Conservation (phyloP, 2,329 filamentous ascomycete genomes). For the Ophiocordyceps polyrhachis-furcata region DNA sequence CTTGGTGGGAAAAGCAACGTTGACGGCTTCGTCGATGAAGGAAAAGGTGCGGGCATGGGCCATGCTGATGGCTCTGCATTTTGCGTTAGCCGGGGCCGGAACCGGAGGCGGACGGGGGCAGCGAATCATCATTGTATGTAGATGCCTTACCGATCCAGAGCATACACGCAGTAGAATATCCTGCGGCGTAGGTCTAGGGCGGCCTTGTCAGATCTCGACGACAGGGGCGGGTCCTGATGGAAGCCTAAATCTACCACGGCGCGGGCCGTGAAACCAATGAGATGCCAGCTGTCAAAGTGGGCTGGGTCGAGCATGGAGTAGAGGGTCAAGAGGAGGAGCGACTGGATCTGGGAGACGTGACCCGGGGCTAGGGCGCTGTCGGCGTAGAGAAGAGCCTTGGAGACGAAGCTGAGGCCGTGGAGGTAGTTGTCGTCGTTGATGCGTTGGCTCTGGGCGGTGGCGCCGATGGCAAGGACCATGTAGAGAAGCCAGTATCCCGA, state of each 20-base stretch:
- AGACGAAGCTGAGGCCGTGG: constrained; percentile 36
- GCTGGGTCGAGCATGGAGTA: constrained; percentile 81
- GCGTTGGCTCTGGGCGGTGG: constrained; percentile 51
- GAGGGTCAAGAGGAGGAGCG: constrained; percentile 66
- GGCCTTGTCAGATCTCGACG: constrained; percentile 46
- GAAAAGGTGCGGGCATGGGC: constrained; percentile 78
- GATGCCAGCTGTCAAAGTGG: constrained; percentile 86
- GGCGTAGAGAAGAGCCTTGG: constrained; percentile 53
- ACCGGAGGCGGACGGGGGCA: too few species aligned
- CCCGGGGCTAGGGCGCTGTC: constrained; percentile 75
- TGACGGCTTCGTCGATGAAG: constrained; percentile 75
- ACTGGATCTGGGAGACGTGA: constrained; percentile 70
- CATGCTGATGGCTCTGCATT: constrained; percentile 60
- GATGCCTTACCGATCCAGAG: constrained; percentile 54
- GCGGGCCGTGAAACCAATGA: constrained; percentile 77
- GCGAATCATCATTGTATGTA: too few species aligned
- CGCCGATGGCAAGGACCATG: constrained; percentile 75
- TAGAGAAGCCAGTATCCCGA: constrained; percentile 75
- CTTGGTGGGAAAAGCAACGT: constrained; percentile 55
- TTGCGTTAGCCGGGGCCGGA: constrained; percentile 5
- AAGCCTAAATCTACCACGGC: constrained; percentile 79
- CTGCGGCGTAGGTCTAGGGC: constrained; percentile 61
- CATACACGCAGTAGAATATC: constrained; percentile 82
- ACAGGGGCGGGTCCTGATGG: constrained; percentile 72
- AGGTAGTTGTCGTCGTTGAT: constrained; percentile 45